These are phyloP conservation scores for Apiospora sp. DNA, from an alignment of 2,329 filamentous ascomycete genomes.

Conservation along the genomic window DNA sequence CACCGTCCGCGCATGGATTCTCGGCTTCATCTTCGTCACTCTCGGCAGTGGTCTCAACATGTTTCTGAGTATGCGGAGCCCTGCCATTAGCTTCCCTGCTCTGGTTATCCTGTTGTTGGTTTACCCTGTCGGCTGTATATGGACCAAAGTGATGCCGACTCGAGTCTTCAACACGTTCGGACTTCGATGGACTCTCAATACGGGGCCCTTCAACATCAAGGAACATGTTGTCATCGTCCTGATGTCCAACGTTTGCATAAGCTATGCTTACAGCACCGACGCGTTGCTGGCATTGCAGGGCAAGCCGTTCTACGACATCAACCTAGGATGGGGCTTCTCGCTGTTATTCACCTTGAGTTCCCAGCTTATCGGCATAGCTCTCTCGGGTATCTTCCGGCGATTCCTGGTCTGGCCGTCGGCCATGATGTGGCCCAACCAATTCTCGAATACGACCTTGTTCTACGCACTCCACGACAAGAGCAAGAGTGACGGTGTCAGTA, in stretches of 20 bases:
- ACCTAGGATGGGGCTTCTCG: constrained; percentile 57
- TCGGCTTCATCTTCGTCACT: constrained; percentile 54
- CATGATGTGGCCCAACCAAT: constrained; percentile 59
- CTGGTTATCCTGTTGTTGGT: constrained; percentile 51
- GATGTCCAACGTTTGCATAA: constrained; percentile 52
- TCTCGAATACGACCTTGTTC: constrained; percentile 57
- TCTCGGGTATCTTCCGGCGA: constrained; percentile 58
- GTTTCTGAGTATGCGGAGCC: constrained; percentile 46
- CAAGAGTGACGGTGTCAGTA: constrained; percentile 48
- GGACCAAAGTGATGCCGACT: constrained; percentile 52
- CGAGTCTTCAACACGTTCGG: constrained; percentile 52
- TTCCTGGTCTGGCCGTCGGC: constrained; percentile 57
- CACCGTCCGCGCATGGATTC: constrained; percentile 53
- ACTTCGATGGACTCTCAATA: constrained; percentile 51
- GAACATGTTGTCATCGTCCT: constrained; percentile 54
- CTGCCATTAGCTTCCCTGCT: constrained; percentile 47
- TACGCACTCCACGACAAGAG: constrained; percentile 52
- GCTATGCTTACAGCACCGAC: constrained; percentile 47
- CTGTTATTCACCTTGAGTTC: constrained; percentile 57
- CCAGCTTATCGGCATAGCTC: constrained; percentile 60
- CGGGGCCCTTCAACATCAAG: constrained; percentile 55
- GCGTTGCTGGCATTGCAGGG: constrained; percentile 50
- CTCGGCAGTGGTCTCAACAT: constrained; percentile 49
- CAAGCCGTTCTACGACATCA: constrained; percentile 50
- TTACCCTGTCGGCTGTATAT: constrained; percentile 53